Conservation (phyloP, 352 stramenopile genomes). For the Phytopythium sindhum region DNA sequence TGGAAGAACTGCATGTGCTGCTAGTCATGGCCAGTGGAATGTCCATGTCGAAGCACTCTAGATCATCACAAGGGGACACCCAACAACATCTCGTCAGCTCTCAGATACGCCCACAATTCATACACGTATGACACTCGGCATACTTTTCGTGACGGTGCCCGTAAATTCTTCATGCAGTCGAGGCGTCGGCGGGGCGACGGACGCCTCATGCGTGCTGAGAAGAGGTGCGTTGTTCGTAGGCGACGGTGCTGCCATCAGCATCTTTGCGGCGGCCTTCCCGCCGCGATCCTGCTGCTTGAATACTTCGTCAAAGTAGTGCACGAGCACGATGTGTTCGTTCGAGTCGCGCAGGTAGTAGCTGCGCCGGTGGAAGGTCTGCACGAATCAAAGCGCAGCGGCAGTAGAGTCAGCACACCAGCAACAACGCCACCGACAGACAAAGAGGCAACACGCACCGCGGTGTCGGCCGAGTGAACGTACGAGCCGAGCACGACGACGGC, state of each 20-base stretch:
- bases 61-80: no score
- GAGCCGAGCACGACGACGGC: constrained; percentile 76
- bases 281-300: constrained; percentile 28
- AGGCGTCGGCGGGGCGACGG: background rate
- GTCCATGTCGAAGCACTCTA: background rate
- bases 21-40: background rate
- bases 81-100: background rate
- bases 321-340: constrained; percentile 68
- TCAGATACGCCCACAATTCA: background rate
- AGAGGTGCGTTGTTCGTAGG: background rate
- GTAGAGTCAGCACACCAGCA: background rate
- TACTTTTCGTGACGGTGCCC: constrained; percentile 63
- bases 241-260: background rate
- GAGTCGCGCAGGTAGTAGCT: constrained; percentile 76
- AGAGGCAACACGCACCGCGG: constrained; percentile 30
- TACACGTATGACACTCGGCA: background rate
- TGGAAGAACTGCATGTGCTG: background rate
- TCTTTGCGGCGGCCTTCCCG: no score
- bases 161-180: constrained; percentile 23
- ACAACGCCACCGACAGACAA: background rate
- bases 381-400: background rate
- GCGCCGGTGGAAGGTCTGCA: constrained; percentile 79
- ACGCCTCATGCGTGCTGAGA: background rate
- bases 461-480: constrained; percentile 81
- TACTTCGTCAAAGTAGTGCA: constrained; percentile 84